Percentiles rank a stretch among this genome's conserved stretches.
Conservation (phyloP, 768 basidiomycete genomes). For the Agaricus sinodeliciosus region DNA sequence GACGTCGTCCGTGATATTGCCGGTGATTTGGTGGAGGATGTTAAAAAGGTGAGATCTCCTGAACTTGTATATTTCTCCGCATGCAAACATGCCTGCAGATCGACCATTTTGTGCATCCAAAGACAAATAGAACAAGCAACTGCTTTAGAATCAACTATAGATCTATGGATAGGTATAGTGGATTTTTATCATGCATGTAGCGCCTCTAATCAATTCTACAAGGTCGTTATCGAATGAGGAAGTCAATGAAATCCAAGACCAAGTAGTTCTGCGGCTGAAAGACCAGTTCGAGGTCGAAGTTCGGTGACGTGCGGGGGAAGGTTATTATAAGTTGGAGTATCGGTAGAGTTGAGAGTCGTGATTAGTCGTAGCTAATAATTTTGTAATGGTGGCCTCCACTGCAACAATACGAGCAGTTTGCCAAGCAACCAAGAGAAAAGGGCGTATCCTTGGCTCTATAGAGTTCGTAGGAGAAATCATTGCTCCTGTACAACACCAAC, state of each 20-base stretch:
- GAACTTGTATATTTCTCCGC: not conserved
- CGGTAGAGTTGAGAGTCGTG: conserved; percentile 20
- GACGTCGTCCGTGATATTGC: conserved; percentile 90
- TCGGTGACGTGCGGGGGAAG: conserved; percentile 50
- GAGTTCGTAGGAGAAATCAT: conserved; percentile 20
- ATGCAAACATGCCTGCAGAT: conserved; percentile 45
- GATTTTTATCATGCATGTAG: not conserved
- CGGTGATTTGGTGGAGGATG: conserved; percentile 89
- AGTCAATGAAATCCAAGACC: conserved; percentile 71
- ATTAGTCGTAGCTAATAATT: conserved; percentile 21
- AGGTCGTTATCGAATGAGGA: conserved; percentile 89
- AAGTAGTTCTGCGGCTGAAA: conserved; percentile 48
- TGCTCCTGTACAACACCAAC: conserved; percentile 88
- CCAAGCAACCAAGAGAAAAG: conserved; percentile 4
- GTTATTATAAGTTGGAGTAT: conserved; percentile 24
- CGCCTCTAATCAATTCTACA: conserved; percentile 4
- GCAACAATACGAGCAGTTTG: conserved; percentile 1
- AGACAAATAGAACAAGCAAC: conserved; percentile 69
- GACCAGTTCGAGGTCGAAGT: conserved; percentile 78
- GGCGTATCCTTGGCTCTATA: not conserved
- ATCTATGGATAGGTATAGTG: conserved; percentile 85
- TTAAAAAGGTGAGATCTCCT: conserved; percentile 57
- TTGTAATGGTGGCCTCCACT: conserved; percentile 9
- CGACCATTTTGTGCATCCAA: conserved; percentile 87
- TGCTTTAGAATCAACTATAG: conserved; percentile 93